Conservation (phyloP, 116 monocot species). For the Zostera marina region DNA sequence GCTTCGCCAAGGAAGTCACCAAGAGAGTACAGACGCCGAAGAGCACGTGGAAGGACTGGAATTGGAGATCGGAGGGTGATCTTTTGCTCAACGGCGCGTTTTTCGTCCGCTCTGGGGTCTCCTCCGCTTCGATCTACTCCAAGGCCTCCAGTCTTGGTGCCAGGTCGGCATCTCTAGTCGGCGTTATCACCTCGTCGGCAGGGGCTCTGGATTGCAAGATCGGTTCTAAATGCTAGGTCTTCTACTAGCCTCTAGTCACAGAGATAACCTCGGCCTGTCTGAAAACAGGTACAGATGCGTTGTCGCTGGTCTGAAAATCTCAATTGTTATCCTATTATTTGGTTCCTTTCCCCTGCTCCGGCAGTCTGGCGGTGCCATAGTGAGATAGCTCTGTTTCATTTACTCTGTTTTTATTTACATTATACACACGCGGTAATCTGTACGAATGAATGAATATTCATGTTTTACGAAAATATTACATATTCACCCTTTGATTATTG, state of each 20-base stretch:
- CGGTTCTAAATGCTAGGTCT: not conserved
- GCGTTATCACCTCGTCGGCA: constrained; percentile 33
- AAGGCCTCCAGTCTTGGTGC: constrained; percentile 47
- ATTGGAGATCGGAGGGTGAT: constrained; percentile 95
- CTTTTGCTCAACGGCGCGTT: constrained; percentile 79
- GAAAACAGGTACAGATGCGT: not conserved
- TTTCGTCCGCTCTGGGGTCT: constrained; percentile 52
- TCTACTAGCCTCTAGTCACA: not conserved
- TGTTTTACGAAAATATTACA: too few relatives aligned
- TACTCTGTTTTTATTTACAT: too few relatives aligned
- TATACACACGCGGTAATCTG: too few relatives aligned
- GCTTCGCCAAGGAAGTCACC: constrained; percentile 57
- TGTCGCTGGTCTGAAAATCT: not conserved
- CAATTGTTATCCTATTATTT: not conserved
- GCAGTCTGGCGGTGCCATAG: too few relatives aligned
- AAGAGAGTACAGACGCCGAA: constrained; percentile 55
- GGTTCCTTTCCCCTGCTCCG: too few relatives aligned
- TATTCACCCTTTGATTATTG: too few relatives aligned
- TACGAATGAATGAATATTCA: too few relatives aligned
- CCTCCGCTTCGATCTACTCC: constrained; percentile 21
- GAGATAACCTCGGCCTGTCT: constrained; percentile 1
- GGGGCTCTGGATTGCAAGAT: constrained; percentile 23
- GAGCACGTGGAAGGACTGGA: constrained; percentile 52
- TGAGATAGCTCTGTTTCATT: too few relatives aligned
- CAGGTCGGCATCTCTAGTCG: constrained; percentile 33